These are phyloP conservation scores for Pseudopyricularia cyperi DNA, from an alignment of 2,329 filamentous ascomycete species.

Conservation along the genomic window DNA sequence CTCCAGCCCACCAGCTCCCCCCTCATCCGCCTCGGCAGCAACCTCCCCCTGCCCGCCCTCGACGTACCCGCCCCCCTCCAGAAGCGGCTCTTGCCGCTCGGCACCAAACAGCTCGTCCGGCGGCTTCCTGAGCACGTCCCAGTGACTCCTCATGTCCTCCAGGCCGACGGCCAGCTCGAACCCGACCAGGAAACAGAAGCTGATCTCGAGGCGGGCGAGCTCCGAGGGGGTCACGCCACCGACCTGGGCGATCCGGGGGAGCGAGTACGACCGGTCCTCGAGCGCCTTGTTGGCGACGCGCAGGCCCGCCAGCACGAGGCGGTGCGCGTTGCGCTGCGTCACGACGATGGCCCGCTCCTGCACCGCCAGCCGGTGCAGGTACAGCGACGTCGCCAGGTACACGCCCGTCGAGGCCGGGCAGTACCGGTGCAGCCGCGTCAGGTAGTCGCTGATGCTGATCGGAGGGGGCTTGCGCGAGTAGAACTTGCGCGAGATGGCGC, in stretches of 20 bases:
- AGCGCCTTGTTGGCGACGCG: slow-evolving; percentile 86
- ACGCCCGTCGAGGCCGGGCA: slow-evolving; percentile 91
- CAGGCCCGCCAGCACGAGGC: slow-evolving; percentile 70
- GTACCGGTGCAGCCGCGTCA: slow-evolving; percentile 74
- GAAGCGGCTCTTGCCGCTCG: slow-evolving; percentile 2
- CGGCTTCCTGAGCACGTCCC: slow-evolving; percentile 40
- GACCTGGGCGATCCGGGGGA: slow-evolving; percentile 71
- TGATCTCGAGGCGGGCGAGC: slow-evolving; percentile 75
- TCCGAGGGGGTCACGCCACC: slow-evolving; percentile 77
- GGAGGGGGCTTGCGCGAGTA: slow-evolving; percentile 79
- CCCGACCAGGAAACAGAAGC: slow-evolving; percentile 74
- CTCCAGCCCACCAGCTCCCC: background rate
- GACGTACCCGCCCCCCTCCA: slow-evolving; percentile 10
- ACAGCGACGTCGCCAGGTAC: slow-evolving; percentile 78
- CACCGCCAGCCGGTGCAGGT: slow-evolving; percentile 73
- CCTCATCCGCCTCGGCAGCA: slow-evolving; percentile 4
- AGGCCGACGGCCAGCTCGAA: slow-evolving; percentile 62
- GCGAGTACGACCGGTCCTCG: slow-evolving; percentile 84
- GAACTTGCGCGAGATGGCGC: slow-evolving; percentile 81
- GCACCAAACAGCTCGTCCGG: slow-evolving; percentile 7
- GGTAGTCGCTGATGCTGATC: slow-evolving; percentile 72
- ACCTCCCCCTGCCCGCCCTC: background rate
- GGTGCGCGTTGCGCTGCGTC: slow-evolving; percentile 73
- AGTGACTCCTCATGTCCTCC: slow-evolving; percentile 49
- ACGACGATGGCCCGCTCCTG: slow-evolving; percentile 68